A percentile compares a stretch with the other conserved stretches of the same genome.
Conservation (phyloP, 2,329 filamentous ascomycete genomes). For the Calonectria hongkongensis region DNA sequence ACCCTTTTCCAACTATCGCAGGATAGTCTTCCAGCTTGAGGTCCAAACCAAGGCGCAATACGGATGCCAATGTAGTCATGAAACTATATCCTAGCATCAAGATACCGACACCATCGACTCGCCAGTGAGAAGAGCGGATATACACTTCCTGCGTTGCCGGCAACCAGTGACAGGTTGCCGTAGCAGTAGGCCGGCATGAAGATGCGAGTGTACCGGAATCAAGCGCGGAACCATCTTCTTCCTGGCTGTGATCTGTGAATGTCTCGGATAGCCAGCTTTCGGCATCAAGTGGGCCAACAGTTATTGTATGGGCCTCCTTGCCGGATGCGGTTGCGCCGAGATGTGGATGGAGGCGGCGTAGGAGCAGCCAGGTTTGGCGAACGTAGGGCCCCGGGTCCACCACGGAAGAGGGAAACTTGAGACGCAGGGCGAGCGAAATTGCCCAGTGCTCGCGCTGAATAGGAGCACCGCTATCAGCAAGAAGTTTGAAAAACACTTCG, state of each 20-base stretch:
- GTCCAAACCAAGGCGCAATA: conserved; percentile 30
- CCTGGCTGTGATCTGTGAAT: conserved; percentile 31
- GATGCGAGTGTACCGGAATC: conserved; percentile 16
- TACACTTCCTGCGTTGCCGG: conserved; percentile 34
- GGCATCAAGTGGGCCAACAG: conserved; percentile 28
- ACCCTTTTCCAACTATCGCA: conserved; percentile 45
- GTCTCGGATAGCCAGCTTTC: conserved; percentile 37
- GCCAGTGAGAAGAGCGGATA: conserved; percentile 54
- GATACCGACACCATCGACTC: conserved; percentile 54
- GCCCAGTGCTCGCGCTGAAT: conserved; percentile 59
- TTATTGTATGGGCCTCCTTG: conserved; percentile 12
- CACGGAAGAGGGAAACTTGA: conserved; percentile 47
- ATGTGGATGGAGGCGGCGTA: conserved; percentile 47
- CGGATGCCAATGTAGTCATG: conserved; percentile 50
- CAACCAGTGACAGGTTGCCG: conserved; percentile 40
- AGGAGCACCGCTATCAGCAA: conserved; percentile 52
- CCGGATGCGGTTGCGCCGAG: conserved; percentile 12
- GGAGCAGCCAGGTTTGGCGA: conserved; percentile 44
- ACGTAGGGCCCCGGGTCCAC: conserved; percentile 43
- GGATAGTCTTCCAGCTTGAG: conserved; percentile 26
- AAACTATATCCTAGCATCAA: conserved; percentile 51
- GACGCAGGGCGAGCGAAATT: conserved; percentile 48
- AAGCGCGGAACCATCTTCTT: neutral
- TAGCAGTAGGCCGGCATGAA: conserved; percentile 18
- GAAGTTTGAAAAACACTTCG: conserved; percentile 56